phyloP scores from a whole-genome alignment of 2,329 filamentous ascomycete species.

The Dothidotthia symphoricarpi region DNA sequence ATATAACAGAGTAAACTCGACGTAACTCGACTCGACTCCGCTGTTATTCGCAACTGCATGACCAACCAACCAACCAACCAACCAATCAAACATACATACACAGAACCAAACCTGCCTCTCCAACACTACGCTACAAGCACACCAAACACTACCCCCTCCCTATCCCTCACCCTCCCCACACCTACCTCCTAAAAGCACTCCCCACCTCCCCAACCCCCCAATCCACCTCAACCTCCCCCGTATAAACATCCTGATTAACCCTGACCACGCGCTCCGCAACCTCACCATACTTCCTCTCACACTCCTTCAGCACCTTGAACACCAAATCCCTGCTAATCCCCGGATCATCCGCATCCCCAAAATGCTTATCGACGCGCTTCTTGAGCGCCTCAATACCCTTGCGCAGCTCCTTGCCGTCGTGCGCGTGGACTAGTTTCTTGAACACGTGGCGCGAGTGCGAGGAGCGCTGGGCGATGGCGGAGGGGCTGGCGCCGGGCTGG shows the following conservation, averaged over 20 bases:
- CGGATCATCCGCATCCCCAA: slow-evolving; percentile 81
- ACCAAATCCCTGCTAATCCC: slow-evolving; percentile 61
- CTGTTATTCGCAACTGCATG: no score
- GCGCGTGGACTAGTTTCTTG: slow-evolving; percentile 77
- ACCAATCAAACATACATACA: no score
- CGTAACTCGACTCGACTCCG: no score
- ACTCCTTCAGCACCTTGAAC: slow-evolving; percentile 59
- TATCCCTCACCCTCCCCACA: not conserved
- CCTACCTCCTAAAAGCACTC: slow-evolving; percentile 33
- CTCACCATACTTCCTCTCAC: slow-evolving; percentile 56
- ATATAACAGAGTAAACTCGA: no score
- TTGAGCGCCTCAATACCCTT: slow-evolving; percentile 87
- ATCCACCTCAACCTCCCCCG: slow-evolving; percentile 47
- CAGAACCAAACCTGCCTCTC: no score
- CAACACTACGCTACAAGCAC: no score
- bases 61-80: no score
- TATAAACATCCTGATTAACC: slow-evolving; percentile 47
- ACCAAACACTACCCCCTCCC: no score
- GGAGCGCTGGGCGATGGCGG: slow-evolving; percentile 71
- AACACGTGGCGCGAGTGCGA: slow-evolving; percentile 80
- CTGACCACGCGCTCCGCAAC: slow-evolving; percentile 51
- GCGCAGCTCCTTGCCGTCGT: slow-evolving; percentile 80
- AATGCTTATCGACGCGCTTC: slow-evolving; percentile 95
- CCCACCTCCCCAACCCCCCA: slow-evolving; percentile 34
- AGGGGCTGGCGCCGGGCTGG: slow-evolving; percentile 50